Base-by-base conservation (phyloP, 164 flowering plant species). In the Buxus sempervirens region DNA sequence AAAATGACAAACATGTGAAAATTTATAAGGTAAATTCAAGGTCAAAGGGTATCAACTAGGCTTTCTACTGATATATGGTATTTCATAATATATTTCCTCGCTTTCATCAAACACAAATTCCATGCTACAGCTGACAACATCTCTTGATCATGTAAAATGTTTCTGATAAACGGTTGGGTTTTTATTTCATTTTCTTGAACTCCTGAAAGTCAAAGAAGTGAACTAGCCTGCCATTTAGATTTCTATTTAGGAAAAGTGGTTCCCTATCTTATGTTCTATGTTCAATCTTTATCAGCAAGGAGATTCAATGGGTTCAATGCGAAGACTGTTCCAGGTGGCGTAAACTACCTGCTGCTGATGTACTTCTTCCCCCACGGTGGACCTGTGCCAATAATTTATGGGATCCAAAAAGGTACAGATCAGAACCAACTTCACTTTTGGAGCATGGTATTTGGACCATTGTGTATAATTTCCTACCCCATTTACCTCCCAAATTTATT, bases 301-400 rank as follows among this genome's bases (percentile, higher is more conserved):
- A 65, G 63, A 49, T 60, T 65, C 97, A 89, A 62, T 89, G 96
- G 95, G 77, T 70, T 64, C 90, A 86, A 64, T 89, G 96, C 72
- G 90, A 87, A 70, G 76, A 67, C 64, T 92, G 97, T 78, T 82
- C 78, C 20, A 92, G 87, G 76, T 92, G 97, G 97, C 82, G 97
- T 69, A 87, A 81, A 77, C 65, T 92, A 64, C 97, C 96, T 5
- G 70, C 96, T 5, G 70, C 64, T 54, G 86, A 88, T 83, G 70
- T 81, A 58, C 85, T 87, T 57, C 83, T 90, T 70, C 92, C 96
- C 57, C 66, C 90, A 18, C 80, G 72, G 64, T 90, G 96, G 96
- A 77, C 84, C 18, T 87, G 87, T 58, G 69, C 63, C 12, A 84
- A 84, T 20, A 82, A 86, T 69, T 21, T 58, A 27, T 77, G 80